Evolutionary conservation across 192 early-diverging fungal genomes (phyloP).

Genomic region (Allomyces arbusculus): DNA sequence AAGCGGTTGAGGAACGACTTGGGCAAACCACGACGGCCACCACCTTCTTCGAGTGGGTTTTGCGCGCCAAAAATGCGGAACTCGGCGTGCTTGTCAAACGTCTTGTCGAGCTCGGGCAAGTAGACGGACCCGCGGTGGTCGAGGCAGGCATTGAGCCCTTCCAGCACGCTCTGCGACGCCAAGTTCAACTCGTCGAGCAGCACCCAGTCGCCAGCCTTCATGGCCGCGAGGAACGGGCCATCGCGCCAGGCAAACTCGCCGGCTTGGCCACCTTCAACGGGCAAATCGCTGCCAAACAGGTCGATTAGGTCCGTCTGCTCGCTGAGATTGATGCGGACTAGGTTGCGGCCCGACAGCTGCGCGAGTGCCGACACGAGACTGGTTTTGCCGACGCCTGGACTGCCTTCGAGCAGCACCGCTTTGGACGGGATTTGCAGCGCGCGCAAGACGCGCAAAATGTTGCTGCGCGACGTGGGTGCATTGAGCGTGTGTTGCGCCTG

Average conservation of each 20-base stretch:
- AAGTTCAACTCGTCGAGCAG: constrained; percentile 92
- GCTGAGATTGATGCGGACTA: constrained; percentile 90
- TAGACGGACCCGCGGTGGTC: constrained; percentile 93
- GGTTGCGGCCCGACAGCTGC: constrained; percentile 48
- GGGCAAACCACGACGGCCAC: constrained; percentile 94
- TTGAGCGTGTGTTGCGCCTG: constrained; percentile 56
- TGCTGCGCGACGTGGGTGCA: constrained; percentile 79
- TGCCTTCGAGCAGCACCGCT: constrained; percentile 86
- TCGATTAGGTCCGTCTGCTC: constrained; percentile 98
- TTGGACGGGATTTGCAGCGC: constrained; percentile 68
- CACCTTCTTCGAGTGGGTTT: constrained; percentile 90
- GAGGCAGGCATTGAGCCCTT: constrained; percentile 94
- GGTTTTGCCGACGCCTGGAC: constrained; percentile 94
- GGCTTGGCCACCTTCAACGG: constrained; percentile 64
- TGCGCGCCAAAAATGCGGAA: constrained; percentile 94
- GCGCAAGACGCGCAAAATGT: constrained; percentile 63
- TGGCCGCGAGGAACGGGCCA: constrained; percentile 88
- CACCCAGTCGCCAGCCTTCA: constrained; percentile 92
- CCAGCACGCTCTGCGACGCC: constrained; percentile 93
- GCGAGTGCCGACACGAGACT: constrained; percentile 70
- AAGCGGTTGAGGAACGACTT: constrained; percentile 94
- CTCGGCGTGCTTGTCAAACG: constrained; percentile 52
- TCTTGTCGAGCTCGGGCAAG: constrained; percentile 81
- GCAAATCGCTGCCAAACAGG: constrained; percentile 92
- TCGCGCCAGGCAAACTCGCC: constrained; percentile 93